These are phyloP conservation scores for Kondoa malvinella DNA, from an alignment of 768 basidiomycete species.

Conservation along the genomic window DNA sequence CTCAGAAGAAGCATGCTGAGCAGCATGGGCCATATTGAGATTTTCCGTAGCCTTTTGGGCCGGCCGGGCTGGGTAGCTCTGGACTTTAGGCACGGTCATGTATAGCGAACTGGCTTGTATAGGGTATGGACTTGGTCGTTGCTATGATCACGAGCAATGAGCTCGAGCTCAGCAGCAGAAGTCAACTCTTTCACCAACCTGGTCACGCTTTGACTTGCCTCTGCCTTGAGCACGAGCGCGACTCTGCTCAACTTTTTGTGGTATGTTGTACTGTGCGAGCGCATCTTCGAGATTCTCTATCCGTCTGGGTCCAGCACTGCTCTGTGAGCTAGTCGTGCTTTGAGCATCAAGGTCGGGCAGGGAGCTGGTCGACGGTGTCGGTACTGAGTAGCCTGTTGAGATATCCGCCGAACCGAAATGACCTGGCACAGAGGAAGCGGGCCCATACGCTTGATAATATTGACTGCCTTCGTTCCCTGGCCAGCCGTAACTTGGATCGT, in stretches of 20 bases:
- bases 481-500: no score
- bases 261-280: neutral
- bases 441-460: no score
- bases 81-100: neutral
- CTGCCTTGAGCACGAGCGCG: neutral
- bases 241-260: neutral
- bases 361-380: no score
- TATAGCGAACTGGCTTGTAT: neutral
- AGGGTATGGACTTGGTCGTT: neutral
- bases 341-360: no score
- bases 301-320: neutral
- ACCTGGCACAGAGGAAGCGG: no score
- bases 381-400: no score
- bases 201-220: neutral
- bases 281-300: neutral
- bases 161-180: neutral
- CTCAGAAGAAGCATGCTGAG: no score
- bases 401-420: no score
- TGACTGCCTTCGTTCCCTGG: no score
- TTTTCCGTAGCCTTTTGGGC: neutral
- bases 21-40: no score
- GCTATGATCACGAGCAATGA: neutral
- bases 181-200: neutral
- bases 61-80: neutral
- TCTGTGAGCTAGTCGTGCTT: no score